Evolutionary conservation across 805 yeast species (phyloP).

Genomic region (Pichia sporocuriosa): DNA sequence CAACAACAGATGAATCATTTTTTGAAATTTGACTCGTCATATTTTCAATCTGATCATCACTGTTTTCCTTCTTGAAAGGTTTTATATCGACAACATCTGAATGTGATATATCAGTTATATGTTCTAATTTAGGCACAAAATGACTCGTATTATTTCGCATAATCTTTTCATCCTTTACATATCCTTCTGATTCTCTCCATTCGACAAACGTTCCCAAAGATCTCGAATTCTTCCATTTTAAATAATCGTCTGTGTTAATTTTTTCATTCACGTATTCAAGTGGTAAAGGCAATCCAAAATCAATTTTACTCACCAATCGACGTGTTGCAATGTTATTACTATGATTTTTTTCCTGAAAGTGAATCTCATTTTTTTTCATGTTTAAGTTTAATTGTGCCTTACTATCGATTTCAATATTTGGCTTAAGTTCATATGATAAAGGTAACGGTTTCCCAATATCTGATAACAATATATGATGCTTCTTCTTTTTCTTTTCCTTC

Average conservation of each 20-base stretch:
- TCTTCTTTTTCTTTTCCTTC: neutral
- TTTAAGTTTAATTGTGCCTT: neutral
- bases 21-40: neutral
- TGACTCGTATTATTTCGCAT: no score
- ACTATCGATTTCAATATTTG: neutral
- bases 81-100: no score
- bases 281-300: constrained; percentile 10
- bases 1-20: neutral
- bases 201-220: neutral
- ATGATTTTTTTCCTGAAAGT: neutral
- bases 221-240: neutral
- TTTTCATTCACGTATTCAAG: neutral
- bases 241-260: constrained; percentile 1
- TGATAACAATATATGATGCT: neutral
- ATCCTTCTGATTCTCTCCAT: neutral
- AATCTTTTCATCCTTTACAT: neutral
- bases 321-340: neutral
- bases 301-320: neutral
- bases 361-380: neutral
- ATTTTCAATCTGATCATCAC: no score
- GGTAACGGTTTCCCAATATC: constrained; percentile 8
- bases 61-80: no score
- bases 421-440: neutral
- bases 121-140: no score
- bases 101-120: no score